A percentile compares a stretch with the other conserved stretches of the same genome.
Conservation (phyloP, 2,329 filamentous ascomycete species). For the Zymoseptoria tritici region DNA sequence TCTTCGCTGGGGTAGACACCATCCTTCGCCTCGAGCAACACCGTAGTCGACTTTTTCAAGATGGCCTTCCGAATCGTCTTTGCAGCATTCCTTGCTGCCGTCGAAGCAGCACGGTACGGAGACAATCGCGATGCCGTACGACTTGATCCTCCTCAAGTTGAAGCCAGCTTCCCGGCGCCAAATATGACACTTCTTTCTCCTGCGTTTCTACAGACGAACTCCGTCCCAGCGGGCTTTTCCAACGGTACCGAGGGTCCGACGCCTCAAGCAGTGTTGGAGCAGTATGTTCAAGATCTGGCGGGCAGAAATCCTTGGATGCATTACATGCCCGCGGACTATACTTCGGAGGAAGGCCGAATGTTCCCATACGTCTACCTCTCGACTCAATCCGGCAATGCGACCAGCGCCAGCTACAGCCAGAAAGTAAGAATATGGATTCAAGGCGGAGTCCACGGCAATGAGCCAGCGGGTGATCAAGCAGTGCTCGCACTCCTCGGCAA, state of each 20-base stretch:
- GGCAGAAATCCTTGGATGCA: slow-evolving; percentile 30
- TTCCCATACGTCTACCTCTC: slow-evolving; percentile 28
- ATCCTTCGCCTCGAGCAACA: no score
- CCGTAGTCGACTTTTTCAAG: no score
- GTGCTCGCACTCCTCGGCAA: slow-evolving; percentile 30
- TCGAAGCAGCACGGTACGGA: slow-evolving; percentile 21
- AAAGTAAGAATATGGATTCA: slow-evolving; percentile 34
- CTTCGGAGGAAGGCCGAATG: slow-evolving; percentile 29
- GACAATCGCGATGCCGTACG: slow-evolving; percentile 25
- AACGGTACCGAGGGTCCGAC: slow-evolving; percentile 30
- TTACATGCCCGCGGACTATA: slow-evolving; percentile 23
- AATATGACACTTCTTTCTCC: slow-evolving; percentile 28
- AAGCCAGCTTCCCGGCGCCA: slow-evolving; percentile 28
- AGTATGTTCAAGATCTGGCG: slow-evolving; percentile 25
- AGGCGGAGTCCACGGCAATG: slow-evolving; percentile 32
- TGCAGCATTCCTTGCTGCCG: background rate
- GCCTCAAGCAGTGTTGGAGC: slow-evolving; percentile 20
- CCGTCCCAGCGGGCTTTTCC: slow-evolving; percentile 24
- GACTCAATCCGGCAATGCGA: slow-evolving; percentile 1
- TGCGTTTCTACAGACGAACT: slow-evolving; percentile 25
- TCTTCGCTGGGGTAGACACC: no score
- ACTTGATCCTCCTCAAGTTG: slow-evolving; percentile 28
- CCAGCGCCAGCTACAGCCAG: slow-evolving; percentile 6
- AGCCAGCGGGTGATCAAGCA: slow-evolving; percentile 33
- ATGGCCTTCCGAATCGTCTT: background rate